phyloP scores from a whole-genome alignment of 2,329 filamentous ascomycete species.

The Monosporascus sp. region DNA sequence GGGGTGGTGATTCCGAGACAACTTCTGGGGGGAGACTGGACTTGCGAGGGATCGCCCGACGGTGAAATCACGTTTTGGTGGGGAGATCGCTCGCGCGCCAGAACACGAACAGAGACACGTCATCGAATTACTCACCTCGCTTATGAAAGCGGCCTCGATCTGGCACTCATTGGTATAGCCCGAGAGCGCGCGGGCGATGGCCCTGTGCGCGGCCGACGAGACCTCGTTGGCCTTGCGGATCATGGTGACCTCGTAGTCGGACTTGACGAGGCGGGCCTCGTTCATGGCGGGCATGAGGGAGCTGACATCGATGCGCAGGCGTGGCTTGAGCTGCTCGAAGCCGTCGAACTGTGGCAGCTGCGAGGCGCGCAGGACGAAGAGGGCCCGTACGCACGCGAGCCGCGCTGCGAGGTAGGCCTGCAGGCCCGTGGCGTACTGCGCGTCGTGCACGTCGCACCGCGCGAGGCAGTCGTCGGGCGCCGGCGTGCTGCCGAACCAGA shows the following conservation, averaged over 20 bases:
- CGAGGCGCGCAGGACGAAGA: constrained; percentile 40
- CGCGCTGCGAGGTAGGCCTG: constrained; percentile 43
- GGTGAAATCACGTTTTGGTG: too few species aligned
- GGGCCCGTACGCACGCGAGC: constrained; percentile 35
- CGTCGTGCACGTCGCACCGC: constrained; percentile 65
- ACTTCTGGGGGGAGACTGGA: too few species aligned
- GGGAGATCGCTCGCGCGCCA: background rate
- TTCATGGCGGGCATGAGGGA: constrained; percentile 69
- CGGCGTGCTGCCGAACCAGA: constrained; percentile 61
- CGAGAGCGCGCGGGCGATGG: constrained; percentile 61
- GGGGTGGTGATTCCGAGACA: too few species aligned
- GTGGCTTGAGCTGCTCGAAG: constrained; percentile 20
- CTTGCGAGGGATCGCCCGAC: too few species aligned
- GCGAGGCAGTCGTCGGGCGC: constrained; percentile 55
- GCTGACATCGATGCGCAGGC: constrained; percentile 39
- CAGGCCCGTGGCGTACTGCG: constrained; percentile 51
- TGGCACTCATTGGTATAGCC: constrained; percentile 71
- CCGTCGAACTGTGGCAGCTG: constrained; percentile 34
- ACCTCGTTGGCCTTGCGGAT: constrained; percentile 78
- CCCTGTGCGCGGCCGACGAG: constrained; percentile 70
- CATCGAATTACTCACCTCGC: constrained; percentile 29
- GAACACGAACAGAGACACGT: background rate
- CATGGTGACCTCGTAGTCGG: constrained; percentile 76
- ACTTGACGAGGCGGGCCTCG: constrained; percentile 74
- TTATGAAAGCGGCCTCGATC: constrained; percentile 72